Evolutionary conservation across 2,329 filamentous ascomycete genomes (phyloP), one percentile per base, ranked within the genome.

Genomic region (Xylaria sp.): DNA sequence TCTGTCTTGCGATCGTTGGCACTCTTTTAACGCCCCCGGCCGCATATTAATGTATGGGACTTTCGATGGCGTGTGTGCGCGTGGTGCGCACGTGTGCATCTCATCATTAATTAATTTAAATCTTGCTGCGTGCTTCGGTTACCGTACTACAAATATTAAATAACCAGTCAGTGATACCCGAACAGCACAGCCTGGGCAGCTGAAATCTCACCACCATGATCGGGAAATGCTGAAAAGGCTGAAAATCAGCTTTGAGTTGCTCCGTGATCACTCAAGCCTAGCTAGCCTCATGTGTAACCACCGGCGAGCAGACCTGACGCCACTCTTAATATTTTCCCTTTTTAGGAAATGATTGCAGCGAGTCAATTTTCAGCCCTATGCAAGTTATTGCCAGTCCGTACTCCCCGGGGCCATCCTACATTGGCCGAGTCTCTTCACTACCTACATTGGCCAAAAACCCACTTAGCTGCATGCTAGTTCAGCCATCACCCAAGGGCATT

Each of bases 41-140:
- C 35, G 42, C 32, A 25, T 40, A 42, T 18, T 58, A 12, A 55
- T 58, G 13, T 25, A 58, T 25, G 23, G 54, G 53, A 37, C 53
- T 25, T 42, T n/a, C 35, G 10, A 18, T 27, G 13, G n/a, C 18
- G 54, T 16, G 21, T 42, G 18, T 18, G 16, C 40, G 40, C 40
- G 6, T 18, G 13, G 13, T 5, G 40, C n/a, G 18, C 51, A 10
- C 8, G 47, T 50, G 21, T 50, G 21, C 23, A 13, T 12, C 10
- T 23, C 44, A 48, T 48, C 44, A 29, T 18, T 16, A 5, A 32
- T 53, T 32, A 32, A 21, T 37, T 12, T 55, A 23, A 35, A 55
- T 35, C 9, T 16, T 16, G 10, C 50, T 25, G 13, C 12, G 5
- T 1, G n/a, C 40, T 18, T 44, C 40, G 16, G 40, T n/a, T 44